phyloP scores from a whole-genome alignment of 495 filamentous ascomycete genomes.

The Penicillium maclennaniae region DNA sequence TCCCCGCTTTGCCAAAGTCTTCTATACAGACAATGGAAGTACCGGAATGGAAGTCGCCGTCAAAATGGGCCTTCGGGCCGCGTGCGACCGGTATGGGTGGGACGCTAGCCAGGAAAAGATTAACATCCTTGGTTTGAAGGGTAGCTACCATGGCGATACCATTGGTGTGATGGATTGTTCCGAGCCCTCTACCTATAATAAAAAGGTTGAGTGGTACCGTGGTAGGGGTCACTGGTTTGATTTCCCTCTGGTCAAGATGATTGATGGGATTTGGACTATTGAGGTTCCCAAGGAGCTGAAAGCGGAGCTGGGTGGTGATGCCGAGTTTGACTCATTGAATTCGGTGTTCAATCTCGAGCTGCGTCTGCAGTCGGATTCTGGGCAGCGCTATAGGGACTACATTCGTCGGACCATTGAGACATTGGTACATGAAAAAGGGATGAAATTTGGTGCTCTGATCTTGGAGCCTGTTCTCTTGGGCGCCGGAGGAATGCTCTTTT shows the following conservation, averaged over 20 bases:
- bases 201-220: conserved; percentile 76
- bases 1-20: conserved; percentile 59
- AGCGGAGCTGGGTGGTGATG: conserved; percentile 40
- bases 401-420: conserved; percentile 50
- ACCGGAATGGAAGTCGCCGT: conserved; percentile 75
- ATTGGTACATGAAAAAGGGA: conserved; percentile 49
- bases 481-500: conserved; percentile 74
- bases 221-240: conserved; percentile 74
- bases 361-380: conserved; percentile 39
- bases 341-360: conserved; percentile 59
- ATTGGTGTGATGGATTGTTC: conserved; percentile 78
- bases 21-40: conserved; percentile 77
- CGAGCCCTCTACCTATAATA: conserved; percentile 67
- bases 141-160: conserved; percentile 77
- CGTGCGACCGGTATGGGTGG: conserved; percentile 61
- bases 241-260: conserved; percentile 63
- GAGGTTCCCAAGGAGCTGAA: conserved; percentile 48
- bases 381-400: conserved; percentile 51
- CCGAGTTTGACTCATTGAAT: conserved; percentile 46
- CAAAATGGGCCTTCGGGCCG: conserved; percentile 71
- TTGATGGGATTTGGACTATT: conserved; percentile 58
- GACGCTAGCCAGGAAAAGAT: conserved; percentile 50
- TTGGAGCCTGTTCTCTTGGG: conserved; percentile 73
- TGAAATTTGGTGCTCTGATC: conserved; percentile 68
- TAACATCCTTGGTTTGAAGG: conserved; percentile 66